phyloP scores from a whole-genome alignment of 768 basidiomycete genomes.

The Suillus ampliporus region DNA sequence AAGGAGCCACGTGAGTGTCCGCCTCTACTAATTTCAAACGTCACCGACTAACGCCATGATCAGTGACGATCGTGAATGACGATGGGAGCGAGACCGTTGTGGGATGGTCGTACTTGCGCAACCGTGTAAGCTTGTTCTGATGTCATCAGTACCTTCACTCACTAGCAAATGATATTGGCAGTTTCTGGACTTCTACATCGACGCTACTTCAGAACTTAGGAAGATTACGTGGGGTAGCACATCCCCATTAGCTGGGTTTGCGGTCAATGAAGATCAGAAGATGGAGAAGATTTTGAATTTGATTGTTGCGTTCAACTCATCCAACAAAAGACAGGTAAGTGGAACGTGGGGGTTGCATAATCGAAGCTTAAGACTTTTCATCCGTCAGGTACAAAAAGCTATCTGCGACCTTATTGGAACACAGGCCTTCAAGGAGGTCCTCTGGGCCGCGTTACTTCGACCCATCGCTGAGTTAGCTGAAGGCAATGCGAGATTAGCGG shows the following conservation, averaged over 20 bases:
- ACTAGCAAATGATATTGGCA: not conserved
- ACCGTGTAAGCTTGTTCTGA: not conserved
- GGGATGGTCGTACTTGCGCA: too few species aligned
- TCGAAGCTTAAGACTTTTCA: not conserved
- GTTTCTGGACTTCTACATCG: not conserved
- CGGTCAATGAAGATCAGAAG: not conserved
- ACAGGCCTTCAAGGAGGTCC: not conserved
- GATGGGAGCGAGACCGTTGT: too few species aligned
- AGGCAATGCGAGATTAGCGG: not conserved
- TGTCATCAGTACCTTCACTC: not conserved
- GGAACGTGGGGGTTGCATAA: not conserved
- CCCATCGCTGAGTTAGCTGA: not conserved
- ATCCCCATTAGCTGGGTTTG: not conserved
- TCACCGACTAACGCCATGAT: too few species aligned
- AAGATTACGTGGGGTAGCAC: not conserved
- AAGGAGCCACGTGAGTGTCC: not conserved
- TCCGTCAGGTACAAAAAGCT: not conserved
- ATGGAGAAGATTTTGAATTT: not conserved
- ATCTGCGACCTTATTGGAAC: not conserved
- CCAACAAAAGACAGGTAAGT: not conserved
- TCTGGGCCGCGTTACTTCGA: not conserved
- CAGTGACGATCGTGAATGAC: too few species aligned
- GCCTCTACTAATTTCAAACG: too few species aligned
- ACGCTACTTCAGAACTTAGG: not conserved
- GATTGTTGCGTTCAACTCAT: not conserved